Conservation (phyloP, 768 basidiomycete species). For the Hericium coralloides region DNA sequence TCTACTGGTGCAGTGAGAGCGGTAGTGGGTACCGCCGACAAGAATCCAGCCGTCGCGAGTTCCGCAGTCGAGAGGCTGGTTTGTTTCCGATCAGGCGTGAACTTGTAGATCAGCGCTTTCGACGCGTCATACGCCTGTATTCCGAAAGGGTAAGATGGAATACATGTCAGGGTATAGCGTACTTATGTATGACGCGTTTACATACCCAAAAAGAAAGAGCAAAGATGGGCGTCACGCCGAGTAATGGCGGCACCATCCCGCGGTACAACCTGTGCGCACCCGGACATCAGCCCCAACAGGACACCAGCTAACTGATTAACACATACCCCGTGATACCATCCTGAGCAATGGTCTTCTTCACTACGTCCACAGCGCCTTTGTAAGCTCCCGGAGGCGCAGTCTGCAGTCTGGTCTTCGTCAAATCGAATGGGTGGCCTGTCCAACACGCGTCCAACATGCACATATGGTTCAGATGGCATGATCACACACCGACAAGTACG, state of each 20-base stretch:
- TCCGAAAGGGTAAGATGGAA: neutral
- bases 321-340: slow-evolving; percentile 84
- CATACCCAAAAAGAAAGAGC: slow-evolving; percentile 94
- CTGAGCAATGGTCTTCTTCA: slow-evolving; percentile 80
- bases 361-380: slow-evolving; percentile 88
- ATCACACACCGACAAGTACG: slow-evolving; percentile 80
- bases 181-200: neutral
- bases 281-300: neutral
- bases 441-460: too few relatives aligned
- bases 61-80: slow-evolving; percentile 62
- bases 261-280: slow-evolving; percentile 62
- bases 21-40: slow-evolving; percentile 89
- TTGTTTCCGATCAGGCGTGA: slow-evolving; percentile 70
- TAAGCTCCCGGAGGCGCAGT: slow-evolving; percentile 86
- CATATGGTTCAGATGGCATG: neutral
- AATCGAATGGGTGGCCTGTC: slow-evolving; percentile 92
- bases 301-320: neutral
- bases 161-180: neutral
- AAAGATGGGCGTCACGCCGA: slow-evolving; percentile 97
- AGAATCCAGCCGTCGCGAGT: slow-evolving; percentile 86
- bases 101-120: slow-evolving; percentile 70
- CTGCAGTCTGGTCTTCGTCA: slow-evolving; percentile 94
- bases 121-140: slow-evolving; percentile 85
- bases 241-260: slow-evolving; percentile 86
- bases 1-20: slow-evolving; percentile 94